These are phyloP conservation scores for Fomes fomentarius DNA, from an alignment of 1,284 basidiomycete species.

Conservation along the genomic window DNA sequence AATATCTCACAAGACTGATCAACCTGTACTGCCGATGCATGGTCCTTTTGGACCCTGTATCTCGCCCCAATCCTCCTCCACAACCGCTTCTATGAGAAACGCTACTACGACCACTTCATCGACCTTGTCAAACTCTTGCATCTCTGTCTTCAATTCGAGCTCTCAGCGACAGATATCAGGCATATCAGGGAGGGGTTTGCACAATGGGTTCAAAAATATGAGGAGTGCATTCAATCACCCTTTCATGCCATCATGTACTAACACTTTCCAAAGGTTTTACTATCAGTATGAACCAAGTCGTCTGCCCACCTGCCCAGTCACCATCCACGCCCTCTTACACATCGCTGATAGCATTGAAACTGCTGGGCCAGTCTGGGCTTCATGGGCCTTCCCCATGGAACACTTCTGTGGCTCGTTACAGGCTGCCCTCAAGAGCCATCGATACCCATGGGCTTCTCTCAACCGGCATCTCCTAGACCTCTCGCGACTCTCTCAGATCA, in stretches of 20 bases:
- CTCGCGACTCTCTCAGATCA: slow-evolving; percentile 29
- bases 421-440: slow-evolving; percentile 27
- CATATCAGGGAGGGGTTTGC: slow-evolving; percentile 37
- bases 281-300: slow-evolving; percentile 38
- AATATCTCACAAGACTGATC: not conserved
- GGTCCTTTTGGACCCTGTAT: slow-evolving; percentile 42
- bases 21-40: slow-evolving; percentile 34
- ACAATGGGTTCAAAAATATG: slow-evolving; percentile 46
- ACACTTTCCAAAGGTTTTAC: slow-evolving; percentile 37
- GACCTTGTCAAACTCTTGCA: slow-evolving; percentile 42
- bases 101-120: slow-evolving; percentile 48
- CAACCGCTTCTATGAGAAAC: slow-evolving; percentile 28
- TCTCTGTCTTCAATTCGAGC: slow-evolving; percentile 44
- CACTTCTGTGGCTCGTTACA: slow-evolving; percentile 39
- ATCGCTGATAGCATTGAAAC: slow-evolving; percentile 35
- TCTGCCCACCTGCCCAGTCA: slow-evolving; percentile 40
- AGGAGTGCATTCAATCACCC: no score
- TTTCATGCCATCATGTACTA: not conserved
- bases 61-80: slow-evolving; percentile 43
- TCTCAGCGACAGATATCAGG: slow-evolving; percentile 37
- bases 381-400: slow-evolving; percentile 45
- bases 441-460: slow-evolving; percentile 31
- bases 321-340: slow-evolving; percentile 44
- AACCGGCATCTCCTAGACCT: slow-evolving; percentile 24
- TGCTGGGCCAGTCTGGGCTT: slow-evolving; percentile 40